Conservation (phyloP, 257 asterid species). For the Solanum arcanum region DNA sequence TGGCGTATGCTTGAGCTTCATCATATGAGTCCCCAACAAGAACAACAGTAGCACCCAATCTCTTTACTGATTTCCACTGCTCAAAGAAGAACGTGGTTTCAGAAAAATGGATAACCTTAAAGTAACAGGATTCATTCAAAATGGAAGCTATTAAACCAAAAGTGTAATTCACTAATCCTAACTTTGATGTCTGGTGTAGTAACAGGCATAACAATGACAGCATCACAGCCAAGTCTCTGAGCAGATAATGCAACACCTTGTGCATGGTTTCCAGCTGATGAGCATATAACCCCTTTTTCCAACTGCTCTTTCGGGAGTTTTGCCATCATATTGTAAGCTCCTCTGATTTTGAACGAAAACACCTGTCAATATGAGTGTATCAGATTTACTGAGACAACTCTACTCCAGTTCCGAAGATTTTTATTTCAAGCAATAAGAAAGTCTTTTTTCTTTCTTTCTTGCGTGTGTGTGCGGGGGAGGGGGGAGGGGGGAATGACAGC, state of each 20-base stretch:
- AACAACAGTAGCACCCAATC: conserved; percentile 84
- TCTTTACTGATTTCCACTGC: conserved; percentile 80
- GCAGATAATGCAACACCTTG: conserved; percentile 95
- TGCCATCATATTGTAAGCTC: conserved; percentile 99
- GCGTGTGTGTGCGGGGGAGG: not conserved
- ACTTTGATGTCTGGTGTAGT: conserved; percentile 98
- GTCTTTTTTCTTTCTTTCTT: too few relatives aligned
- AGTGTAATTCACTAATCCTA: not conserved
- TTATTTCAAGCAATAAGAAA: not conserved
- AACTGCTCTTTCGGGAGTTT: conserved; percentile 66
- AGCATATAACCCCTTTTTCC: conserved; percentile 80
- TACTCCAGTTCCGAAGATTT: not conserved
- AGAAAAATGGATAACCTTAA: not conserved
- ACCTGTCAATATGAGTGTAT: conserved; percentile 29
- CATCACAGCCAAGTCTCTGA: conserved; percentile 50
- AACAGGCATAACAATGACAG: conserved; percentile 85
- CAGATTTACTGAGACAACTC: not conserved
- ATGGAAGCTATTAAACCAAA: not conserved
- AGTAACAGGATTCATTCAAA: not conserved
- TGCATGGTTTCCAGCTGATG: conserved; percentile 98
- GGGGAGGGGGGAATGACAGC: not conserved
- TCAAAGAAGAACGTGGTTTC: not conserved
- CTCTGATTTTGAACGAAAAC: conserved; percentile 87
- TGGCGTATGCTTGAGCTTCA: conserved; percentile 87
- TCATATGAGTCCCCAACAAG: conserved; percentile 88